Conservation (phyloP, 2,329 filamentous ascomycete genomes). For the Leptodontidium sp. region DNA sequence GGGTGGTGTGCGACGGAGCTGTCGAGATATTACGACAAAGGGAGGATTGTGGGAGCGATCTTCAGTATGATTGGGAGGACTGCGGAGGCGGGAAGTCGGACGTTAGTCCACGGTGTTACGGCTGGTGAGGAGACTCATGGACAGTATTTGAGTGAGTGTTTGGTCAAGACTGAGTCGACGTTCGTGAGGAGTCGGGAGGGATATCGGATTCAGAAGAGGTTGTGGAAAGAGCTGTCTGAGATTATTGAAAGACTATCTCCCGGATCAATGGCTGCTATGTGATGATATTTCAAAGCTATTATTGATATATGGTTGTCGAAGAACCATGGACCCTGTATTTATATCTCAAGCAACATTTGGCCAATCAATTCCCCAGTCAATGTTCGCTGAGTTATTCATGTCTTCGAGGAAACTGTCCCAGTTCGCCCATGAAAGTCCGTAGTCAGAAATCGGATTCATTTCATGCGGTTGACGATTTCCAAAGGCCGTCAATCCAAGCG, state of each 20-base stretch:
- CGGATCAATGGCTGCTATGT: not conserved
- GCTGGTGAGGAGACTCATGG: slow-evolving; percentile 16
- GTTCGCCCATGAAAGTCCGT: slow-evolving; percentile 7
- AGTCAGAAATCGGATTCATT: not conserved
- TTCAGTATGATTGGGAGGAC: slow-evolving; percentile 18
- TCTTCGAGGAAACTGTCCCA: slow-evolving; percentile 20
- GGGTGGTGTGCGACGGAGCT: slow-evolving; percentile 22
- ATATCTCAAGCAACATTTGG: not conserved
- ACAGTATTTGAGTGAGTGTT: slow-evolving; percentile 27
- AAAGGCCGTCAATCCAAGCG: not conserved
- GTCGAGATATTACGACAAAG: slow-evolving; percentile 18
- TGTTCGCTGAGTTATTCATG: slow-evolving; percentile 3
- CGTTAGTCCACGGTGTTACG: not conserved
- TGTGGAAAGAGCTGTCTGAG: slow-evolving; percentile 17
- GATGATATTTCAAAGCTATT: not conserved
- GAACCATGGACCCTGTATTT: not conserved
- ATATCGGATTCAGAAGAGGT: slow-evolving; percentile 13
- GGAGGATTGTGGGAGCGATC: slow-evolving; percentile 5
- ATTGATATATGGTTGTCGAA: not conserved
- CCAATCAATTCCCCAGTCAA: slow-evolving; percentile 18
- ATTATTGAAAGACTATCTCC: slow-evolving; percentile 18
- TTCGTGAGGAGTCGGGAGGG: slow-evolving; percentile 23
- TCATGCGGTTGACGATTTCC: not conserved
- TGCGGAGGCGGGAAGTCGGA: slow-evolving; percentile 13
- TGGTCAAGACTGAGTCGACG: slow-evolving; percentile 13